Base-by-base conservation (phyloP, 2,329 filamentous ascomycete genomes). In the Arthrobotrys pseudoclavata region DNA sequence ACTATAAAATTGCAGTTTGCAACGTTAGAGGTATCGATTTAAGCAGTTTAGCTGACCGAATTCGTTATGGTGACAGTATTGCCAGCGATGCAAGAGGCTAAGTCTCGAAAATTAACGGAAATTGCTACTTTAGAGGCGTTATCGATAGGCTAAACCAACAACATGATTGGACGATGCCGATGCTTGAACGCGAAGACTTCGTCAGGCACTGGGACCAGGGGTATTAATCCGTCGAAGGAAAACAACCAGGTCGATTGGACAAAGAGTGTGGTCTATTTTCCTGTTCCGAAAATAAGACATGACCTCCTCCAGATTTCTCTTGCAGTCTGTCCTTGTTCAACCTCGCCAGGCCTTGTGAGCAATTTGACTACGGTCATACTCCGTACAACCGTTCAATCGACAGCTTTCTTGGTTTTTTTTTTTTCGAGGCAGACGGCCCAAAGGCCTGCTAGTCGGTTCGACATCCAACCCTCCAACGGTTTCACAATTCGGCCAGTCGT, bases 31-130 rank as follows among this genome's bases (percentile, higher is more conserved):
- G 31, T 63, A 45, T 61, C 62, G 69, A 31, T 68, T 55, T 42
- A 68, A 47, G 69, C 34, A 66, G 63, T 68, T 61, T 69, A 55
- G 55, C 57, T 69, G 66, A 40, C 57, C 40, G 24, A 63, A 55
- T 55, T 47, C 18, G 45, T 55, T 55, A 42, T 70, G 57, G 52
- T 61, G 71, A 67, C 52, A 77, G 55, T 71, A 71, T 77, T 67
- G 26, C 29, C 57, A 55, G 18, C 60, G 31, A 47, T 55, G 10
- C 26, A 69, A 75, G 34, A 66, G 53, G 55, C 71, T 76, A 69
- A 55, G 45, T 20, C 13, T 68, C 72, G 64, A 76, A 69, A 66
- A 69, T 76, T 76, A 76, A 66, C 67, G 74, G 74, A 77, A 77
- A 77, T 77, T 77, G 55, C 74, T 48, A 31, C 57, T 50, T 61